Base-by-base conservation (phyloP, 2,329 filamentous ascomycete genomes). In the Magnaporthiopsis poae region DNA sequence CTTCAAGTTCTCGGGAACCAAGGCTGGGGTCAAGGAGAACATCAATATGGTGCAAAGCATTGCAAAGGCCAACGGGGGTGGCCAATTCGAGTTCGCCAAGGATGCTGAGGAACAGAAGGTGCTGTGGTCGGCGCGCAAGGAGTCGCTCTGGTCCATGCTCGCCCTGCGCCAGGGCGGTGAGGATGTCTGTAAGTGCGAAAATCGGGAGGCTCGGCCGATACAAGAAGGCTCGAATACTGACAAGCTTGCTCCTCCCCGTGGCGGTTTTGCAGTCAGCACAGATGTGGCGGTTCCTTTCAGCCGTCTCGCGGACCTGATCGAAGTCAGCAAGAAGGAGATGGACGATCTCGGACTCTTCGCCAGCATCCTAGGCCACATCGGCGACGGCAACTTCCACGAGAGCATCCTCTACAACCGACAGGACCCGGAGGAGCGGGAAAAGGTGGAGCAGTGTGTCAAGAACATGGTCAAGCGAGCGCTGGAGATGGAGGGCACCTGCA, bases 351-450 rank as follows among this genome's bases (percentile, higher is more conserved):
- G 91, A 0, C 79, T 96, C 1, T 96, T 96, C 74, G 91, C 92
- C 0, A 92, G 90, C 72, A 90, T 96, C 35, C 80, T 97, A 4
- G 93, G 93, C 3, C 93, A 97, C 73, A 89, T 97, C 67, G 93
- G 93, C 15, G 93, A 96, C 74, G 93, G 93, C 56, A 97, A 97
- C 77, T 97, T 97, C 79, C 93, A 97, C 75, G 89, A 93, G 75
- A 91, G 89, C 74, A 95, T 97, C 77, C 89, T 97, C 78, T 97
- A 96, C 75, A 86, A 95, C 77, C 84, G 85, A 33, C 83, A 81
- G 31, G 82, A 92, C 66, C 82, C 85, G 3, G 86, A 82, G 33
- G 90, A 96, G 77, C 84, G 84, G 66, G 88, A 84, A 60, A 90
- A 89, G 70, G 91, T 95, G 1, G 90, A 95, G 74, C 84, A 82